Conservation (phyloP, 768 basidiomycete species). For the Psilocybe azurescens region DNA sequence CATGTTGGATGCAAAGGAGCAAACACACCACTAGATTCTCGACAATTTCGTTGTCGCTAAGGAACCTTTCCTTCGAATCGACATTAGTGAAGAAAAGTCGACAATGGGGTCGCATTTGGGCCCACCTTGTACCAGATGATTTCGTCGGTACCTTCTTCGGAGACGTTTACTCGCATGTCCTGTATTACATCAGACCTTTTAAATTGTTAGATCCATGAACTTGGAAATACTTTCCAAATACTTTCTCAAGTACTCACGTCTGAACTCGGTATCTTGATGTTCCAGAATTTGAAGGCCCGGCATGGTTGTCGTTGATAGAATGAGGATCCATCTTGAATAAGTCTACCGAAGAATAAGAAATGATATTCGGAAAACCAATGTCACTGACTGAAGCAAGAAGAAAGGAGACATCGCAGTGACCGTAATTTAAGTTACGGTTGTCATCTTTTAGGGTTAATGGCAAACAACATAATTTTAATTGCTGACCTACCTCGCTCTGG, state of each 20-base stretch:
- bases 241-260: conserved; percentile 28
- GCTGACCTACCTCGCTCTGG: no score
- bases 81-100: conserved; percentile 7
- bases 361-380: no score
- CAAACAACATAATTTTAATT: no score
- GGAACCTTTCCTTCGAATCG: conserved; percentile 66
- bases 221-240: neutral
- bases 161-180: conserved; percentile 71
- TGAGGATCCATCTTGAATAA: conserved; percentile 8
- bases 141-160: conserved; percentile 57
- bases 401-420: no score
- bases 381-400: no score
- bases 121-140: conserved; percentile 80
- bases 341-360: no score
- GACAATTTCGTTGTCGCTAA: conserved; percentile 76
- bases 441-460: no score
- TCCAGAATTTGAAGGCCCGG: conserved; percentile 22
- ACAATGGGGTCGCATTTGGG: neutral
- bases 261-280: conserved; percentile 34
- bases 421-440: no score
- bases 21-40: conserved; percentile 76
- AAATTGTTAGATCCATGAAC: neutral
- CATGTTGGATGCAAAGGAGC: no score
- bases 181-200: conserved; percentile 74
- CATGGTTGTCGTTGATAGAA: neutral